A percentile compares a stretch with the other conserved stretches of the same genome.
phyloP scores from a whole-genome alignment of 2,329 filamentous ascomycete species.

The Pyricularia sp. region DNA sequence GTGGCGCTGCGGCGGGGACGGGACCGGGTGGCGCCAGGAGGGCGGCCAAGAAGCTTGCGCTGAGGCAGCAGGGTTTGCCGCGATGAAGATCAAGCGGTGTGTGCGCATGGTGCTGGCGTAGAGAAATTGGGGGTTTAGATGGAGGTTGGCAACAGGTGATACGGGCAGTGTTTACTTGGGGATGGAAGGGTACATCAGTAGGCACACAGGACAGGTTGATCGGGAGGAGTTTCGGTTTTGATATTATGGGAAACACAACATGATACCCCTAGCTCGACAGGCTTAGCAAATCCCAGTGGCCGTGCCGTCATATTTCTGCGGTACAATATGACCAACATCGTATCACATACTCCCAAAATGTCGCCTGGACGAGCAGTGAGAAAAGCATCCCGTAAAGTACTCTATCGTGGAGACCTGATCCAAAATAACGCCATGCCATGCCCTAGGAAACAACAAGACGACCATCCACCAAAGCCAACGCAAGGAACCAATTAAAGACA shows the following conservation, averaged over 20 bases:
- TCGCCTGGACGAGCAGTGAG: not conserved
- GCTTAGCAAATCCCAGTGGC: not conserved
- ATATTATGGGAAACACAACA: not conserved
- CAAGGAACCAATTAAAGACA: not conserved
- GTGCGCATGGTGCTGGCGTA: not conserved
- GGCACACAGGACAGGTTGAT: not conserved
- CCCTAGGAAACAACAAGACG: not conserved
- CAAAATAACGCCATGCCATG: constrained; percentile 7
- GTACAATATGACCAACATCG: not conserved
- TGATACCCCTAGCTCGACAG: not conserved
- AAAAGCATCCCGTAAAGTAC: not conserved
- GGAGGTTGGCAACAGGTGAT: not conserved
- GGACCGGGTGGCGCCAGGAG: constrained; percentile 9
- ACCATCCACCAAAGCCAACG: not conserved
- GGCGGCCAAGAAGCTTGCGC: constrained; percentile 7
- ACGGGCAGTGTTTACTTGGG: not conserved
- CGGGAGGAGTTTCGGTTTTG: not conserved
- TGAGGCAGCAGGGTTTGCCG: constrained; percentile 21
- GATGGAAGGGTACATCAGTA: not conserved
- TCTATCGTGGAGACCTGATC: not conserved
- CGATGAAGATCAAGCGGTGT: constrained; percentile 15
- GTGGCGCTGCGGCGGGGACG: constrained; percentile 1
- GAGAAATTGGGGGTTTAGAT: not conserved
- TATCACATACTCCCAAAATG: not conserved
- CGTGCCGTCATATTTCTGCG: not conserved